phyloP scores from a whole-genome alignment of 2,329 filamentous ascomycete species.

The Epichloe scottii region DNA sequence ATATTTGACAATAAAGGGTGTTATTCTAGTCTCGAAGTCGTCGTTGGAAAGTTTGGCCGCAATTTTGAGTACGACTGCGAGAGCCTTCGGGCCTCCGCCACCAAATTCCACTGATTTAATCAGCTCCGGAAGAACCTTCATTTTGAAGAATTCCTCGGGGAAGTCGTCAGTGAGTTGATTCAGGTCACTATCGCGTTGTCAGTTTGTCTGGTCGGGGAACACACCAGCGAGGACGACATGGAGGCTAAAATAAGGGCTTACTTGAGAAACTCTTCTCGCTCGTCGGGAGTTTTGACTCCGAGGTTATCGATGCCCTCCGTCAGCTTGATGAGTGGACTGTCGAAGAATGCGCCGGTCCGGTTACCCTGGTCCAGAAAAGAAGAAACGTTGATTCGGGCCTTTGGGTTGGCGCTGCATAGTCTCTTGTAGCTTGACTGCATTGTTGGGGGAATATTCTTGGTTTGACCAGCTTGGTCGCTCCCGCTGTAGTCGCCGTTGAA shows the following conservation, averaged over 20 bases:
- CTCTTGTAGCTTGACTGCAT: conserved; percentile 92
- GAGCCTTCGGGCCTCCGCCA: conserved; percentile 84
- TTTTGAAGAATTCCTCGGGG: conserved; percentile 94
- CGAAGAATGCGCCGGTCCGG: conserved; percentile 75
- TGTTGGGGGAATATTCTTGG: conserved; percentile 69
- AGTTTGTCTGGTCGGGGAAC: not conserved
- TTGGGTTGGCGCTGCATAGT: conserved; percentile 78
- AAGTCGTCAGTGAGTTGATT: conserved; percentile 86
- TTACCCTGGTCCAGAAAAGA: conserved; percentile 85
- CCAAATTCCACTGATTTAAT: conserved; percentile 99
- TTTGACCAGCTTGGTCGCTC: conserved; percentile 69
- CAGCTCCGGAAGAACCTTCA: conserved; percentile 88
- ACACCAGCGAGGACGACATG: conserved; percentile 14
- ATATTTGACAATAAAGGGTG: conserved; percentile 76
- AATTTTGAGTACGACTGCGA: conserved; percentile 82
- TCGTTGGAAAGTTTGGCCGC: conserved; percentile 75
- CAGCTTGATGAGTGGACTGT: conserved; percentile 81
- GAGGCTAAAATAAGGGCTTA: conserved; percentile 12
- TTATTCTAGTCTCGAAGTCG: conserved; percentile 76
- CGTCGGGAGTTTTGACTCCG: conserved; percentile 72
- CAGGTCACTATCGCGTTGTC: conserved; percentile 46
- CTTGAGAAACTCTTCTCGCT: conserved; percentile 76
- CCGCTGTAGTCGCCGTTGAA: conserved; percentile 78
- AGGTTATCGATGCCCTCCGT: conserved; percentile 89
- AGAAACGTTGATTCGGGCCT: conserved; percentile 68